Conservation (phyloP, 345 rosid species). For the Triadica sebifera region DNA sequence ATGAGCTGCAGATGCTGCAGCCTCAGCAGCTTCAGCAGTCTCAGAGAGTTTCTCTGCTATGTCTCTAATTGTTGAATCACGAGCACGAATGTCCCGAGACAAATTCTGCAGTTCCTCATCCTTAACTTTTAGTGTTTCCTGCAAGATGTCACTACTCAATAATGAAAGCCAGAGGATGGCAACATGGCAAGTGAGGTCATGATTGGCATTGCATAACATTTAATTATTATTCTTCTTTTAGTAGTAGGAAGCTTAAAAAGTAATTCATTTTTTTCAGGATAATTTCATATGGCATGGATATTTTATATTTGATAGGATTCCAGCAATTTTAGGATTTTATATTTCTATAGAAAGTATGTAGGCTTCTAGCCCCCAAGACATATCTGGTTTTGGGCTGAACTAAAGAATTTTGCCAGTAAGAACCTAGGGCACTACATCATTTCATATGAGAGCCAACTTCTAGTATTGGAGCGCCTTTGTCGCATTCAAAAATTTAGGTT, state of each 20-base stretch:
- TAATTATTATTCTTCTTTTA: background rate
- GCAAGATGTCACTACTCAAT: constrained; percentile 22
- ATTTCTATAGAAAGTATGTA: no score
- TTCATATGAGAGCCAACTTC: no score
- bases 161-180: constrained; percentile 6
- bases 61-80: constrained; percentile 84
- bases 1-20: constrained; percentile 93
- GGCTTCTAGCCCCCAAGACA: no score
- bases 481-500: no score
- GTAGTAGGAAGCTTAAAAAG: background rate
- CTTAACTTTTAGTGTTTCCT: constrained; percentile 94
- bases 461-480: no score
- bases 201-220: background rate
- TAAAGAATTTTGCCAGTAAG: background rate
- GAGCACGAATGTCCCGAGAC: constrained; percentile 84
- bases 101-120: constrained; percentile 93
- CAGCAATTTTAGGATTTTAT: no score
- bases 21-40: constrained; percentile 99
- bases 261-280: background rate
- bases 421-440: background rate
- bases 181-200: constrained; percentile 5
- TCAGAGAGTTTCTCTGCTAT: constrained; percentile 86
- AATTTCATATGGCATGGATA: background rate
- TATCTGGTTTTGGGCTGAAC: background rate
- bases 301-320: background rate